These are phyloP conservation scores for Verbascum thapsus DNA, from an alignment of 257 asterid species.

Conservation along the genomic window DNA sequence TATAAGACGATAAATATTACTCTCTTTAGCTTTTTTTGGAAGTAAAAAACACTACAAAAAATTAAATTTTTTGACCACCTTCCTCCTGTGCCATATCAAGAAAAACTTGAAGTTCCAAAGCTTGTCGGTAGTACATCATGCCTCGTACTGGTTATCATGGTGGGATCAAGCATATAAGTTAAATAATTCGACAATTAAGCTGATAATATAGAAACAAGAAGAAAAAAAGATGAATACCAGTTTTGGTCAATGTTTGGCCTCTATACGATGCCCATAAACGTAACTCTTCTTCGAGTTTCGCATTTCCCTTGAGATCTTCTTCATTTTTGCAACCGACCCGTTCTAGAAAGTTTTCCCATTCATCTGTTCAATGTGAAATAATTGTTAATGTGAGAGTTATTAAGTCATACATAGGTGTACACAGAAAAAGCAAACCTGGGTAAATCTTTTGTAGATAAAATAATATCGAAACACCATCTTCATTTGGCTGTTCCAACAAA, in stretches of 20 bases:
- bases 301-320: slow-evolving; percentile 71
- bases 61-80: slow-evolving; percentile 50
- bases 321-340: slow-evolving; percentile 69
- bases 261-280: slow-evolving; percentile 97
- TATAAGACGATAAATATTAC: slow-evolving; percentile 22
- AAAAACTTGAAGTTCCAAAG: slow-evolving; percentile 95
- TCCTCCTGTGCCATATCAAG: slow-evolving; percentile 97
- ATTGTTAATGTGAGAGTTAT: slow-evolving; percentile 19
- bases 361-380: slow-evolving; percentile 53
- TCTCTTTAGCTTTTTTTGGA: slow-evolving; percentile 11
- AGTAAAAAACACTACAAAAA: slow-evolving; percentile 21
- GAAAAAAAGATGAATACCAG: slow-evolving; percentile 51
- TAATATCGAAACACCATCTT: slow-evolving; percentile 95
- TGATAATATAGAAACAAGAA: slow-evolving; percentile 11
- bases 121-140: slow-evolving; percentile 99
- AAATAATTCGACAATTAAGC: slow-evolving; percentile 3
- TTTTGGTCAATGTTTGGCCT: slow-evolving; percentile 96
- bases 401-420: slow-evolving; percentile 16
- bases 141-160: slow-evolving; percentile 69
- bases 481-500: slow-evolving; percentile 74
- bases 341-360: slow-evolving; percentile 90
- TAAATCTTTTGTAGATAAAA: slow-evolving; percentile 88
- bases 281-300: slow-evolving; percentile 70
- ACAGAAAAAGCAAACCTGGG: slow-evolving; percentile 61
- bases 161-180: slow-evolving; percentile 23